Percentiles rank a stretch among this genome's conserved stretches.
Conservation (phyloP, 345 rosid species). For the Pugionium dolabratum region DNA sequence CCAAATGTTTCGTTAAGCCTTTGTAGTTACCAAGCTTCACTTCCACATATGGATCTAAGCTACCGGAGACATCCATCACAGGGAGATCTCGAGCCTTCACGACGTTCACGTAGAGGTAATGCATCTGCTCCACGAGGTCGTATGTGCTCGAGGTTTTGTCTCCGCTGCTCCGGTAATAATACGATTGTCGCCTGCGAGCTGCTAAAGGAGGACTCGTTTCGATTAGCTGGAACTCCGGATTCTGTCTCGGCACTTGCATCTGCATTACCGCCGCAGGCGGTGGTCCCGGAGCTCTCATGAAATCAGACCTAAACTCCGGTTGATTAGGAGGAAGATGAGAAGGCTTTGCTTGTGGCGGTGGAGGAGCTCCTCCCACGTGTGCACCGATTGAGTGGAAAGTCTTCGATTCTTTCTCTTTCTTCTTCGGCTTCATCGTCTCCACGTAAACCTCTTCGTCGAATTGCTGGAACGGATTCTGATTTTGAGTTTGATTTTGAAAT, state of each 20-base stretch:
- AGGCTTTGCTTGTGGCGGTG: constrained; percentile 29
- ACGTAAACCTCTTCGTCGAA: constrained; percentile 30
- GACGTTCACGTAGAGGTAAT: constrained; percentile 77
- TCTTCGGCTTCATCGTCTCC: constrained; percentile 50
- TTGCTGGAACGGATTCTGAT: constrained; percentile 20
- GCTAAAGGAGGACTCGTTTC: constrained; percentile 89
- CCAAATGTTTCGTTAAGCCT: constrained; percentile 75
- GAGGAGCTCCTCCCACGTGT: constrained; percentile 40
- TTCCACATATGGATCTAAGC: constrained; percentile 93
- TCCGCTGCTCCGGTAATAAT: constrained; percentile 56
- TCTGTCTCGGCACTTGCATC: constrained; percentile 68
- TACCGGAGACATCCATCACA: constrained; percentile 77
- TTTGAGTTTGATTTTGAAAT: constrained; percentile 25
- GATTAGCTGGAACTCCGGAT: constrained; percentile 63
- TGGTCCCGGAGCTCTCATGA: constrained; percentile 53
- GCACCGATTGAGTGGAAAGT: constrained; percentile 77
- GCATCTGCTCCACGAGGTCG: constrained; percentile 94
- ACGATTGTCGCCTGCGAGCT: constrained; percentile 52
- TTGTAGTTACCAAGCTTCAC: constrained; percentile 92
- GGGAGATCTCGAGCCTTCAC: constrained; percentile 94
- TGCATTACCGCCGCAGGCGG: constrained; percentile 47
- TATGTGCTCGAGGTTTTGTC: constrained; percentile 78
- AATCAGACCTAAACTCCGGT: constrained; percentile 57
- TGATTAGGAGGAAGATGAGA: constrained; percentile 34
- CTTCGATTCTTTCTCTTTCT: constrained; percentile 66